Percentiles rank a stretch among this genome's conserved stretches.
These are phyloP conservation scores for Cladosporium velox DNA, from an alignment of 2,329 filamentous ascomycete species.

Conservation along the genomic window DNA sequence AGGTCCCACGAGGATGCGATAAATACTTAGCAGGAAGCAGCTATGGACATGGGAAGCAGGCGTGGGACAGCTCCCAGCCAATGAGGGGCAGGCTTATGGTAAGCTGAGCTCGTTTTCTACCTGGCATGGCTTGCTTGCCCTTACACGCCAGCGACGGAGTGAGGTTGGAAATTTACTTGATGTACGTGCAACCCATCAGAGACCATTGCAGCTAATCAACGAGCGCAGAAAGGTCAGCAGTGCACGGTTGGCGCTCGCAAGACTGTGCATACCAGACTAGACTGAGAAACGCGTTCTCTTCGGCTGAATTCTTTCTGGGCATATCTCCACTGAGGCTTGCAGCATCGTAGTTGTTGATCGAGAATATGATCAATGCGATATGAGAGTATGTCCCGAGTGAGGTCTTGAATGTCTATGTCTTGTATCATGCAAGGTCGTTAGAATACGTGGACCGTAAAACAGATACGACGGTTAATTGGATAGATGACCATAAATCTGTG, in stretches of 20 bases:
- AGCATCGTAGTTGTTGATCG: background rate
- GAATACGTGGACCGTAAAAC: background rate
- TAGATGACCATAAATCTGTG: background rate
- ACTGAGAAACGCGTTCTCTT: background rate
- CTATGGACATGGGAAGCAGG: slow-evolving; percentile 4
- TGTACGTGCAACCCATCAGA: background rate
- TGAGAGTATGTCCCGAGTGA: background rate
- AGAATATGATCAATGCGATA: background rate
- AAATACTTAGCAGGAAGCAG: slow-evolving; percentile 6
- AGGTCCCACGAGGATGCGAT: background rate
- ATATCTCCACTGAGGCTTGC: background rate
- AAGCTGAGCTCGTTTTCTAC: slow-evolving; percentile 9
- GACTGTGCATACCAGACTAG: slow-evolving; percentile 3
- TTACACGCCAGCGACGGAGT: background rate
- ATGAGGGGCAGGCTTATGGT: background rate
- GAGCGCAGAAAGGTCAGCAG: slow-evolving; percentile 1
- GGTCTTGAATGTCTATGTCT: background rate
- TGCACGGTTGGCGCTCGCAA: background rate
- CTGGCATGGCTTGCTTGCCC: background rate
- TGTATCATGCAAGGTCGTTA: background rate
- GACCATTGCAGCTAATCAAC: background rate
- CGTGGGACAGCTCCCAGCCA: background rate
- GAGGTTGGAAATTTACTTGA: background rate
- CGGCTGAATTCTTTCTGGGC: slow-evolving; percentile 8
- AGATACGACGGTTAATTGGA: background rate